These are phyloP conservation scores for Chlorociboria aeruginascens DNA, from an alignment of 495 filamentous ascomycete species.

Conservation along the genomic window DNA sequence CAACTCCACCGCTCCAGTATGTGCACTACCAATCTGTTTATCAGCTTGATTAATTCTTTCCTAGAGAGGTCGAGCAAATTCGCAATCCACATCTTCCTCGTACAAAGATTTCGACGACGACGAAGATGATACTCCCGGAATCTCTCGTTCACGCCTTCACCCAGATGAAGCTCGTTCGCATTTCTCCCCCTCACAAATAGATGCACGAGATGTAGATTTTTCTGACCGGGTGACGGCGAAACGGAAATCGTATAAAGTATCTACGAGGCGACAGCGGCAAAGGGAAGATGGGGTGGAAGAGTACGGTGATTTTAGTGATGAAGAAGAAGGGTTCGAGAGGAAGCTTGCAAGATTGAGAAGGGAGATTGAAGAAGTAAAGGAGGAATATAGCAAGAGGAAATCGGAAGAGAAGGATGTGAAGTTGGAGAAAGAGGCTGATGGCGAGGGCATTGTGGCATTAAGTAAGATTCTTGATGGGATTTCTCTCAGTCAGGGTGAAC, in stretches of 20 bases:
- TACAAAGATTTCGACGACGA: constrained; percentile 46
- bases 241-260: constrained; percentile 68
- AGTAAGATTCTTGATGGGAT: constrained; percentile 54
- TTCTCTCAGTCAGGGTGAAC: constrained; percentile 18
- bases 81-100: constrained; percentile 10
- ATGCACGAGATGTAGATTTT: constrained; percentile 67
- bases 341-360: constrained; percentile 68
- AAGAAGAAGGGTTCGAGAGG: constrained; percentile 52
- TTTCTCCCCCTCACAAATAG: constrained; percentile 63
- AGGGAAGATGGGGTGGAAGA: constrained; percentile 48
- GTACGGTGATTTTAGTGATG: constrained; percentile 54
- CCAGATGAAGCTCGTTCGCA: constrained; percentile 66
- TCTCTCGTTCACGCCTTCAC: constrained; percentile 62
- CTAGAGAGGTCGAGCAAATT: constrained; percentile 18
- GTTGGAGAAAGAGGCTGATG: constrained; percentile 16
- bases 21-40: constrained; percentile 5
- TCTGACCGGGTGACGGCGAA: constrained; percentile 71
- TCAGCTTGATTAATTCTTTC: constrained; percentile 1
- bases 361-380: constrained; percentile 69
- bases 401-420: constrained; percentile 22
- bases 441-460: constrained; percentile 36
- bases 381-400: constrained; percentile 45
- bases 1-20: constrained; percentile 67
- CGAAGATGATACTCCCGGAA: constrained; percentile 39
- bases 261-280: constrained; percentile 49